Conservation (phyloP, 305 asterid genomes). For the Euphrasia arctica region DNA sequence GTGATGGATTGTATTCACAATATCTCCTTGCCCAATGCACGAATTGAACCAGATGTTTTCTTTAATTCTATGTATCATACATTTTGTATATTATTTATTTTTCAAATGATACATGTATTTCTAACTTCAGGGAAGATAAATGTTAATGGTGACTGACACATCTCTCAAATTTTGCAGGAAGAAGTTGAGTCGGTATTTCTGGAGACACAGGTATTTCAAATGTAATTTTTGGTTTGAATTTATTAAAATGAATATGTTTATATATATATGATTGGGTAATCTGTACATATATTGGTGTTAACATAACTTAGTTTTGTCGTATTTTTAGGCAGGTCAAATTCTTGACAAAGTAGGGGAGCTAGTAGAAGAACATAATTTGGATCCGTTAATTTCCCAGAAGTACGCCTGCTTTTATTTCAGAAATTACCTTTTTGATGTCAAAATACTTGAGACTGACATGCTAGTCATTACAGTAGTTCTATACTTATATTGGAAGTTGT, state of each 20-base stretch:
- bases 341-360: conserved; percentile 77
- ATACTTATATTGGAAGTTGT: background rate
- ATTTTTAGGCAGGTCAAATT: conserved; percentile 50
- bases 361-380: conserved; percentile 72
- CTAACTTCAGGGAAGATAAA: conserved; percentile 7
- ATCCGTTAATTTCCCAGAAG: conserved; percentile 53
- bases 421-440: conserved; percentile 17
- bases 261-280: background rate
- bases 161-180: conserved; percentile 47
- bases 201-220: conserved; percentile 50
- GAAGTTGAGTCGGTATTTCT: conserved; percentile 50
- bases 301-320: background rate
- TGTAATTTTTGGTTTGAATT: background rate
- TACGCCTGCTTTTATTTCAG: conserved; percentile 31
- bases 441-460: conserved; percentile 13
- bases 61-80: background rate
- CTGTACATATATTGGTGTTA: conserved; percentile 4
- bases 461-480: background rate
- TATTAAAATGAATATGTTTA: too few species aligned
- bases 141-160: conserved; percentile 21
- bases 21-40: conserved; percentile 12
- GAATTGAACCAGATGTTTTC: conserved; percentile 3
- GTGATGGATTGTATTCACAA: background rate
- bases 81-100: background rate
- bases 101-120: background rate